Percentiles rank a stretch among this genome's conserved stretches.
These are phyloP conservation scores for Penicillium sp. DNA, from an alignment of 2,329 filamentous ascomycete genomes.

Conservation along the genomic window DNA sequence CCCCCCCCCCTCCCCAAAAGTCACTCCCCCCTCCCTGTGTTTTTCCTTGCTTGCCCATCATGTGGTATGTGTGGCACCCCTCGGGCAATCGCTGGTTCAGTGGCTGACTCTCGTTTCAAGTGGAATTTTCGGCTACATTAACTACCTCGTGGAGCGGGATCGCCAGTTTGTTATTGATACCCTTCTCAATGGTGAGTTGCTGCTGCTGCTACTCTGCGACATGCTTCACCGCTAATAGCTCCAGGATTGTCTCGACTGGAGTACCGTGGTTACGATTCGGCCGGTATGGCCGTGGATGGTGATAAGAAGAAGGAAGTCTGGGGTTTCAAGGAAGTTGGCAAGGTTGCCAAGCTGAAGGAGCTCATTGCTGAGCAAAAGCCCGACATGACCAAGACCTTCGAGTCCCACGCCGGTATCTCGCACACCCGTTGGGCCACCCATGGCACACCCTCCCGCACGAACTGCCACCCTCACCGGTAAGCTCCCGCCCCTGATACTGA, in stretches of 20 bases:
- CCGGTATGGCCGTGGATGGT: constrained; percentile 90
- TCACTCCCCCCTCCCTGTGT: constrained; percentile 1
- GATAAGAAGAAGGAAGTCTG: constrained; percentile 98
- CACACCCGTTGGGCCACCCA: constrained; percentile 99
- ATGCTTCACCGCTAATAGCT: constrained; percentile 7
- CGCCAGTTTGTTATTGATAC: constrained; percentile 94
- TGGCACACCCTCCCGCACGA: constrained; percentile 84
- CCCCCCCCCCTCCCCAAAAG: constrained; percentile 2
- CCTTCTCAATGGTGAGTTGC: constrained; percentile 79
- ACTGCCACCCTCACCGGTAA: constrained; percentile 98
- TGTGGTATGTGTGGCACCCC: constrained; percentile 34
- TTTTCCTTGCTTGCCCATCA: constrained; percentile 25
- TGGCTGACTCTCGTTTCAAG: constrained; percentile 25
- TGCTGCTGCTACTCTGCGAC: not conserved
- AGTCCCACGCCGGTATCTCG: constrained; percentile 96
- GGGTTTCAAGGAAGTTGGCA: constrained; percentile 98
- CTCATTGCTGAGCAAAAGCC: constrained; percentile 80
- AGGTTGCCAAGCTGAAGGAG: constrained; percentile 93
- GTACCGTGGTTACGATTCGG: constrained; percentile 98
- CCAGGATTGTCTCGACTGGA: constrained; percentile 89
- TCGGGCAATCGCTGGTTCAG: not conserved
- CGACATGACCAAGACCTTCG: constrained; percentile 88
- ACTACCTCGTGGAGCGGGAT: constrained; percentile 99
- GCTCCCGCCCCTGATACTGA: too few relatives aligned
- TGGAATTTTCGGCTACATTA: constrained; percentile 81